Conservation (phyloP, 1,284 basidiomycete genomes). For the Ustilago crameri region DNA sequence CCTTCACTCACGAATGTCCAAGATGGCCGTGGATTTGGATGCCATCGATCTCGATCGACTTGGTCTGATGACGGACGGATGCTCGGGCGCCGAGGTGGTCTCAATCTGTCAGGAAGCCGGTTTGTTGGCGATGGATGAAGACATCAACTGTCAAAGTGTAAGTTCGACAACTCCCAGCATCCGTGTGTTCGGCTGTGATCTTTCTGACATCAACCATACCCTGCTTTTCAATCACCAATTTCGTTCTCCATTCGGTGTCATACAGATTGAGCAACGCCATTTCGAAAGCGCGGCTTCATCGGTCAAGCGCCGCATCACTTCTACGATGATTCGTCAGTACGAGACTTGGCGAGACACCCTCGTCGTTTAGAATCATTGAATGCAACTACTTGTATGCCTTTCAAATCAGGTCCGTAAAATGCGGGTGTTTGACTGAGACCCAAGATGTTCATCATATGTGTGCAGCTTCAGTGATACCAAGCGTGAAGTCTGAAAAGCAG, state of each 20-base stretch:
- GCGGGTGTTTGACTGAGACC: too few species aligned
- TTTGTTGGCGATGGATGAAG: slow-evolving; percentile 84
- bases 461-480: too few species aligned
- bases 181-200: not conserved
- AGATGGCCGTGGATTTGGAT: slow-evolving; percentile 80
- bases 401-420: too few species aligned
- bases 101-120: slow-evolving; percentile 97
- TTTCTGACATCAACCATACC: too few species aligned
- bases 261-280: slow-evolving; percentile 79
- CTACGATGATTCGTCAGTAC: slow-evolving; percentile 72
- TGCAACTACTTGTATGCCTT: too few species aligned
- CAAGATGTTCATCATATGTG: too few species aligned
- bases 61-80: slow-evolving; percentile 80
- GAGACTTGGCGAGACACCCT: slow-evolving; percentile 57
- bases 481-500: too few species aligned
- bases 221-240: not conserved
- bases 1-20: slow-evolving; percentile 78
- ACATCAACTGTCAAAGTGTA: slow-evolving; percentile 82
- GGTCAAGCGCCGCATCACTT: slow-evolving; percentile 85
- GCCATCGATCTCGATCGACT: slow-evolving; percentile 78
- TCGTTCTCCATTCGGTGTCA: not conserved
- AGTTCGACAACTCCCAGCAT: slow-evolving; percentile 58
- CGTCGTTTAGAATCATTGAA: slow-evolving; percentile 16
- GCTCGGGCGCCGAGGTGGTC: slow-evolving; percentile 93
- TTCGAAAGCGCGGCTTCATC: slow-evolving; percentile 80